Evolutionary conservation across 768 basidiomycete genomes (phyloP).

Genomic region (Hygrocybe punicea): DNA sequence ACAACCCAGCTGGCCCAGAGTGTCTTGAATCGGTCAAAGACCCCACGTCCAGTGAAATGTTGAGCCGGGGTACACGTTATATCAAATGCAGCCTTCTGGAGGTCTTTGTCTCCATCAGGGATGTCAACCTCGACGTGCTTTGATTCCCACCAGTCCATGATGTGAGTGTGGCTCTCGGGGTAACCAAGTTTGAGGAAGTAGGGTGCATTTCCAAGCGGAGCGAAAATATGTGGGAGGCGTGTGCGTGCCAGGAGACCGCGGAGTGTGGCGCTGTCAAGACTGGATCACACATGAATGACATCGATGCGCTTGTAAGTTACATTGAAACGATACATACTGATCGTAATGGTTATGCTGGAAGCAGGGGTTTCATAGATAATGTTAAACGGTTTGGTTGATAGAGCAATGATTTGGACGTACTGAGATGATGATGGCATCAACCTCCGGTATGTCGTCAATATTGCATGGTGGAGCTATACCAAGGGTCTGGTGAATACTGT

Average conservation of each 20-base stretch:
- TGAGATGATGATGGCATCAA: conserved; percentile 63
- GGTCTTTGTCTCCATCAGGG: not conserved
- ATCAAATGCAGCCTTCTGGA: conserved; percentile 31
- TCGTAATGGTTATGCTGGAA: conserved; percentile 51
- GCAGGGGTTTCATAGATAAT: not conserved
- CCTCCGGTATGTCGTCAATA: conserved; percentile 54
- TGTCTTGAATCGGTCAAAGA: conserved; percentile 51
- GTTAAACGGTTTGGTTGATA: not conserved
- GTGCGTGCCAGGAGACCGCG: conserved; percentile 31
- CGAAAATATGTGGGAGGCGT: conserved; percentile 50
- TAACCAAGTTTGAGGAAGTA: conserved; percentile 43
- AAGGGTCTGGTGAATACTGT: conserved; percentile 16
- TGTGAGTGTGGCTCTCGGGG: conserved; percentile 40
- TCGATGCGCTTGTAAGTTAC: not conserved
- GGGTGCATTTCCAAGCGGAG: conserved; percentile 51
- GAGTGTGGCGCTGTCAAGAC: conserved; percentile 47
- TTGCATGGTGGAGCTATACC: conserved; percentile 45
- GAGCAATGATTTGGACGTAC: conserved; percentile 28
- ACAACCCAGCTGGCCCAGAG: conserved; percentile 70
- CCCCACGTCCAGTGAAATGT: conserved; percentile 53
- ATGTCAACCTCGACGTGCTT: conserved; percentile 30
- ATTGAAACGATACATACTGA: conserved; percentile 33
- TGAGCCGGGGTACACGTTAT: conserved; percentile 63
- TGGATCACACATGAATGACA: conserved; percentile 8
- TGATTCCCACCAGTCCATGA: conserved; percentile 66